Conservation (phyloP, 1,284 basidiomycete genomes). For the Cutaneotrichosporon mucoides region DNA sequence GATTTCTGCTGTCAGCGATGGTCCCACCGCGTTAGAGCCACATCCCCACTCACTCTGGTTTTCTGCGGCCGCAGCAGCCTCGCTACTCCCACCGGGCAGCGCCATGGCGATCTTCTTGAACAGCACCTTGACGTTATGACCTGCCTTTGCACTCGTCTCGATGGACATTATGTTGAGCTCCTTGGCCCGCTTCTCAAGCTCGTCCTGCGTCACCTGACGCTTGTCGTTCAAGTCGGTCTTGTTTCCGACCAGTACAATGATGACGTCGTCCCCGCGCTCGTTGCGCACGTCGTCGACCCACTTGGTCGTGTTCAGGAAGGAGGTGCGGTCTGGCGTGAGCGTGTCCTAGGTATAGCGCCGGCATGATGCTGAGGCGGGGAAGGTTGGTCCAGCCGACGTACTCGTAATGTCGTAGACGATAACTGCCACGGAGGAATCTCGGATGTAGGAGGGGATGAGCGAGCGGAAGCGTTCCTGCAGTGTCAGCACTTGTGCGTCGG, state of each 20-base stretch:
- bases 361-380: too few relatives aligned
- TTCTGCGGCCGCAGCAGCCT: conserved; percentile 57
- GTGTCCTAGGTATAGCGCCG: too few relatives aligned
- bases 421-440: conserved; percentile 98
- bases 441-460: conserved; percentile 97
- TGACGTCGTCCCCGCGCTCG: conserved; percentile 95
- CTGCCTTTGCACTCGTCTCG: conserved; percentile 98
- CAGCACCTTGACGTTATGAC: conserved; percentile 96
- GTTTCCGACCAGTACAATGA: conserved; percentile 97
- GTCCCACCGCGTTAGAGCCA: too few relatives aligned
- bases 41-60: conserved; percentile 53
- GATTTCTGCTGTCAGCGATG: conserved; percentile 38
- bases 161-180: conserved; percentile 97
- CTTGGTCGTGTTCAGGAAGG: conserved; percentile 94
- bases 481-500: too few relatives aligned
- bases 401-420: conserved; percentile 99
- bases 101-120: conserved; percentile 99
- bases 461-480: conserved; percentile 91
- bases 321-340: conserved; percentile 70
- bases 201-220: conserved; percentile 92
- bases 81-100: conserved; percentile 88
- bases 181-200: conserved; percentile 89
- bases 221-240: conserved; percentile 77
- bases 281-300: conserved; percentile 99
- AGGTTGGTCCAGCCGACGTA: conserved; percentile 52